Base-by-base conservation (phyloP, 768 basidiomycete species). In the Suillus subluteus region DNA sequence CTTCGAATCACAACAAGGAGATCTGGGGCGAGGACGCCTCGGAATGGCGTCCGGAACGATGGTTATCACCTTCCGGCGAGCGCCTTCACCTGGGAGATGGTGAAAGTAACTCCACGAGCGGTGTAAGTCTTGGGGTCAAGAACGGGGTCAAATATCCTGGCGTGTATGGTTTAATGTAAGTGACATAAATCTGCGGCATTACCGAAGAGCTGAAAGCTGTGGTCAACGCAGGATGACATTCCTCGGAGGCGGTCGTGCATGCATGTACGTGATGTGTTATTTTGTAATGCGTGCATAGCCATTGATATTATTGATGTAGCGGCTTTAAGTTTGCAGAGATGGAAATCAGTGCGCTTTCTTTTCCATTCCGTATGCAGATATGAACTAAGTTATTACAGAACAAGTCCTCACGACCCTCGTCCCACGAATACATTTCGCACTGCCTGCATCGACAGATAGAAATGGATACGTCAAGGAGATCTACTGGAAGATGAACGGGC, bases 21-120 rank as follows among this genome's bases (percentile, higher is more conserved):
- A 71, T 87, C 0, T 87, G 86, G 87, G 87, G 87, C 12, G 71
- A 74, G n/a, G 78, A 82, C 54, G 76, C 77, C 6, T 71, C 79
- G 50, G 78, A 84, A 63, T 88, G 87, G 86, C 82, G 80, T 55
- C 86, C 87, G 6, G 81, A 84, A 66, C 75, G 87, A 54, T 88
- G 86, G 86, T 67, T 87, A 2, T 64, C 62, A 5, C 65, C 72
- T 3, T 54, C 74, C 3, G 70, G 67, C 11, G 69, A 59, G 58
- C 35, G 66, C 64, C 35, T 63, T 52, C 38, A 62, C 6, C 55
- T 58, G 4, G 67, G 65, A 21, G 62, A 43, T 30, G 58, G 16
- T n/a, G 67, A 66, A 23, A 16, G 52, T 12, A 52, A 50, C 15
- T 30, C 16, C 40, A 30, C 37, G 55, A 26, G 7, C 16, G 9